Percentiles rank a stretch among this genome's conserved stretches.
These are phyloP conservation scores for Blastomyces parvus DNA, from an alignment of 2,329 filamentous ascomycete genomes.

Conservation along the genomic window DNA sequence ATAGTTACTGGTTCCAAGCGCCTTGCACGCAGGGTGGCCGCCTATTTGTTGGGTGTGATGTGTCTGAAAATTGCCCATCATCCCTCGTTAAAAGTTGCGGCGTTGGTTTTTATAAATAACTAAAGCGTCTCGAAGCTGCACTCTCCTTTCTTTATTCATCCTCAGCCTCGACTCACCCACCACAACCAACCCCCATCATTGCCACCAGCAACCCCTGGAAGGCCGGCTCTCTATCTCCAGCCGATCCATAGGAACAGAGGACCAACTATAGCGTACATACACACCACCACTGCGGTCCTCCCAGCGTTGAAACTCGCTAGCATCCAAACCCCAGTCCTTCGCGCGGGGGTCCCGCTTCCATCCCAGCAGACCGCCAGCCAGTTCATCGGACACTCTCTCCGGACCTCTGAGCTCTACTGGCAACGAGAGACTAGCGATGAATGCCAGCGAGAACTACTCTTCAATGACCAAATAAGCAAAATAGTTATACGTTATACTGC, in stretches of 20 bases:
- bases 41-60: conserved; percentile 3
- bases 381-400: background rate
- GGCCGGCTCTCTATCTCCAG: background rate
- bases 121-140: background rate
- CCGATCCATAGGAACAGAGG: background rate
- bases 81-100: background rate
- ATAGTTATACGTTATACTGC: background rate
- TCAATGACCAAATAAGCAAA: background rate
- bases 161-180: background rate
- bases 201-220: background rate
- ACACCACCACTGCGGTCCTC: background rate
- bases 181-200: background rate
- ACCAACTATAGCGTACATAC: no score
- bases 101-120: background rate
- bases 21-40: background rate
- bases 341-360: background rate
- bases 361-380: background rate
- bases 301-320: background rate
- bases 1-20: background rate
- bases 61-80: background rate
- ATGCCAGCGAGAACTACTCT: background rate
- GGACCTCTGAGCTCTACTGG: background rate
- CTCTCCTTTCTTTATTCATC: background rate
- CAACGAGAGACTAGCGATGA: background rate
- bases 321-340: background rate